These are phyloP conservation scores for Pichia sp. DNA, from an alignment of 1,139 yeast genomes.

Conservation along the genomic window DNA sequence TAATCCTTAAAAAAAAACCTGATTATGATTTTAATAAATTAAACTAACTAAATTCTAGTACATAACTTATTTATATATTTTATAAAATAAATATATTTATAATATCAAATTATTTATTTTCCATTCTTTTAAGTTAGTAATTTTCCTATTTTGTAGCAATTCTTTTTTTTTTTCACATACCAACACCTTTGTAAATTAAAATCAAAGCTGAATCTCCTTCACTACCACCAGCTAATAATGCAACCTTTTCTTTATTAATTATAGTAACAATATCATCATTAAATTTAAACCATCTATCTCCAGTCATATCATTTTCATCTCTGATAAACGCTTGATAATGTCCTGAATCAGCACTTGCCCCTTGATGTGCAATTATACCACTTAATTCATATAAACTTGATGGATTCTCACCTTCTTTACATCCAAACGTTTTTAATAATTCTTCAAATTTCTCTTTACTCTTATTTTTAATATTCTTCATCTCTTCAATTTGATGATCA, in stretches of 20 bases:
- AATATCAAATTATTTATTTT: too few species aligned
- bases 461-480: conserved; percentile 40
- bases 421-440: too few species aligned
- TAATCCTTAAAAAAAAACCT: conserved; percentile 18
- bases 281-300: conserved; percentile 86
- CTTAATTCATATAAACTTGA: conserved; percentile 79
- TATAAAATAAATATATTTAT: too few species aligned
- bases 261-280: conserved; percentile 87
- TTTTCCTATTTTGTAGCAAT: too few species aligned
- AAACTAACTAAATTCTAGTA: too few species aligned
- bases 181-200: conserved; percentile 75
- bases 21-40: too few species aligned
- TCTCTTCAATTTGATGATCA: conserved; percentile 44
- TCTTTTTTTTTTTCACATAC: conserved; percentile 27
- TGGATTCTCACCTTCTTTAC: conserved; percentile 63
- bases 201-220: conserved; percentile 95
- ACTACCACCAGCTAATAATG: conserved; percentile 91
- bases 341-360: conserved; percentile 95
- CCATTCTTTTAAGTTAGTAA: too few species aligned
- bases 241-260: conserved; percentile 74
- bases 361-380: conserved; percentile 88
- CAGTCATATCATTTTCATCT: conserved; percentile 57
- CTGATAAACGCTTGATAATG: conserved; percentile 89
- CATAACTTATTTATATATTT: too few species aligned
- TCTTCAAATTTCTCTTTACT: conserved; percentile 38